Evolutionary conservation across 306 rosid species (phyloP), one percentile per base, ranked within the genome.

Genomic region (Phaseolus lunatus): DNA sequence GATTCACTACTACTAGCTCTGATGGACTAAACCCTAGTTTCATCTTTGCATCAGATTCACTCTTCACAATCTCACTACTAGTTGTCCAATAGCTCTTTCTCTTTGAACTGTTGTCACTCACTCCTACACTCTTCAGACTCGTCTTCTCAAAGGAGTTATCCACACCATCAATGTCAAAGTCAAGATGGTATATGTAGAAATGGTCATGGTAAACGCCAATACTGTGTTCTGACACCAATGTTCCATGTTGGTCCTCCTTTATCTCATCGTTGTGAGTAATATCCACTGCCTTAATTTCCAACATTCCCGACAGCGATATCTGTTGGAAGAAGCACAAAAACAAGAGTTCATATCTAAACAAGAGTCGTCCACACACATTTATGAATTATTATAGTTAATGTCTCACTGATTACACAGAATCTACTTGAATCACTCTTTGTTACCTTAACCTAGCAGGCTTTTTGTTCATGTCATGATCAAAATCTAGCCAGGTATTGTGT

Each of bases 191-290:
- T 0, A 68, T 81, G 68, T 84, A 74, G 80, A 19, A 90, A 71
- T 92, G 97, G 19, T 92, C 97, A 26, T 92, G 95, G 85, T 75
- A 81, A 2, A 87, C 84, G 1, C 84, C 95, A 8, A 92, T 54
- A 23, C 84, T 85, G 50, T 88, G 66, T 9, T 72, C 88, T 29
- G 93, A 72, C 0, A 92, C 75, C 64, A 88, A n/a, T 1, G 80
- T 57, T 5, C 97, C 97, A 44, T 80, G 80, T 1, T 77, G 67
- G 0, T 90, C 86, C n/a, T 64, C 77, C 13, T 88, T 81, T 19
- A 85, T 81, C 19, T 88, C 77, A 0, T 86, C 80, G 5, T 7
- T 77, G 73, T 82, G 85, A 7, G 75, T 86, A 2, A 84, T 56
- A 1, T 53, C 14, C 23, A 70, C 85, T 18, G 77, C 90, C 29